Conservation (phyloP, 1,139 yeast species). For the Insectozyma bohioensis region DNA sequence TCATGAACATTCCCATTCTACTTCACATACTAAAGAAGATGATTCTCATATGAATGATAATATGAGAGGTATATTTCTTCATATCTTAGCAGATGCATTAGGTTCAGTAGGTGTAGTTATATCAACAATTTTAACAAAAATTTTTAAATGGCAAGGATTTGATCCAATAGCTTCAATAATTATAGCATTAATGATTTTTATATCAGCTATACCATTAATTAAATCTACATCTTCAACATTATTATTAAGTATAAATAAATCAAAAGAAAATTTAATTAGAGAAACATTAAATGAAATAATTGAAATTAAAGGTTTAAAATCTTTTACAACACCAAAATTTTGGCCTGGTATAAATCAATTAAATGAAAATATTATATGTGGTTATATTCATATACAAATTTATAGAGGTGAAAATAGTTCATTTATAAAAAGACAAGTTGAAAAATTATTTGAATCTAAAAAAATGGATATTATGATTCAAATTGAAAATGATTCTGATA, state of each 20-base stretch:
- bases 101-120: conserved; percentile 96
- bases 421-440: conserved; percentile 62
- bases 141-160: conserved; percentile 62
- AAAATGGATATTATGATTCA: conserved; percentile 56
- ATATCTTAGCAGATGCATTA: conserved; percentile 89
- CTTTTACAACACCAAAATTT: conserved; percentile 85
- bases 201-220: conserved; percentile 81
- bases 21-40: conserved; percentile 9
- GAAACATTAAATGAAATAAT: conserved; percentile 66
- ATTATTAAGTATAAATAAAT: conserved; percentile 57
- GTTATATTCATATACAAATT: conserved; percentile 70
- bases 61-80: conserved; percentile 92
- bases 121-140: conserved; percentile 69
- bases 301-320: conserved; percentile 73
- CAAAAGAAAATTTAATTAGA: conserved; percentile 59
- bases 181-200: conserved; percentile 76
- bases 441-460: conserved; percentile 34
- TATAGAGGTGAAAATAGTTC: conserved; percentile 66
- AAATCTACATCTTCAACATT: conserved; percentile 77
- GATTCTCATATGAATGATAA: conserved; percentile 63
- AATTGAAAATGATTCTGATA: conserved; percentile 56
- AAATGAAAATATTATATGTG: conserved; percentile 31
- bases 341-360: conserved; percentile 66
- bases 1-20: conserved; percentile 16
- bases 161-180: conserved; percentile 92